Conservation (phyloP, 148 eudicot species). For the Camellia lanceoleosa region DNA sequence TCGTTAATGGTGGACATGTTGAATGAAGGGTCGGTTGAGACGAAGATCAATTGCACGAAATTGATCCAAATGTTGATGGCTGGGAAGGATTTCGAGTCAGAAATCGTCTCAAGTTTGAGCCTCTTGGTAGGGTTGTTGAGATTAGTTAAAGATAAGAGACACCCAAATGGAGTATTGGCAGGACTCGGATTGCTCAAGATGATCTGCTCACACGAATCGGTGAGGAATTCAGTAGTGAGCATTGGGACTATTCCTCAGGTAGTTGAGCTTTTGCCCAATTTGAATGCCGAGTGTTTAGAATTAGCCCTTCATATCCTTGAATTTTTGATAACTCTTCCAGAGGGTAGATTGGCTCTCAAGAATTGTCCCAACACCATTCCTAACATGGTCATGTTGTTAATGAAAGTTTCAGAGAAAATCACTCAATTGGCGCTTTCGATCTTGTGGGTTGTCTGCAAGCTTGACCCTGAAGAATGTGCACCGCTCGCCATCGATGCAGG, state of each 20-base stretch:
- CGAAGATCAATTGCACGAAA: conserved; percentile 66
- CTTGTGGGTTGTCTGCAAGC: conserved; percentile 62
- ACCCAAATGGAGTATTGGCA: conserved; percentile 54
- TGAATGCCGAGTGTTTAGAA: conserved; percentile 65
- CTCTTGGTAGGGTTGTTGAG: conserved; percentile 79
- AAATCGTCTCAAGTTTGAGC: conserved; percentile 67
- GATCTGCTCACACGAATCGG: conserved; percentile 51
- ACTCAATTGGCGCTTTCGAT: conserved; percentile 67
- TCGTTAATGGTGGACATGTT: conserved; percentile 80
- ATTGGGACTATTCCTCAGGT: conserved; percentile 68
- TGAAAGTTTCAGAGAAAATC: conserved; percentile 74
- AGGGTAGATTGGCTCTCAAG: conserved; percentile 58
- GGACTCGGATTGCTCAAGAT: conserved; percentile 60
- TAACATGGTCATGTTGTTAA: conserved; percentile 57
- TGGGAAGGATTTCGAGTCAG: conserved; percentile 42
- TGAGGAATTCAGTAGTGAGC: conserved; percentile 51
- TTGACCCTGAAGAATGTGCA: conserved; percentile 71
- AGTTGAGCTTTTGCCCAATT: conserved; percentile 55
- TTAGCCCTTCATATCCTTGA: conserved; percentile 56
- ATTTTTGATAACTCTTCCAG: conserved; percentile 34
- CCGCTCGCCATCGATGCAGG: conserved; percentile 77
- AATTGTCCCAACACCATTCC: conserved; percentile 54
- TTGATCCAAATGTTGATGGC: conserved; percentile 59
- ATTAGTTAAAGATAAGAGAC: conserved; percentile 61
- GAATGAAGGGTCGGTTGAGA: conserved; percentile 88